A percentile compares a stretch with the other conserved stretches of the same genome.
These are phyloP conservation scores for Erythrobasidium hasegawianum DNA, from an alignment of 1,284 basidiomycete species.

Conservation along the genomic window DNA sequence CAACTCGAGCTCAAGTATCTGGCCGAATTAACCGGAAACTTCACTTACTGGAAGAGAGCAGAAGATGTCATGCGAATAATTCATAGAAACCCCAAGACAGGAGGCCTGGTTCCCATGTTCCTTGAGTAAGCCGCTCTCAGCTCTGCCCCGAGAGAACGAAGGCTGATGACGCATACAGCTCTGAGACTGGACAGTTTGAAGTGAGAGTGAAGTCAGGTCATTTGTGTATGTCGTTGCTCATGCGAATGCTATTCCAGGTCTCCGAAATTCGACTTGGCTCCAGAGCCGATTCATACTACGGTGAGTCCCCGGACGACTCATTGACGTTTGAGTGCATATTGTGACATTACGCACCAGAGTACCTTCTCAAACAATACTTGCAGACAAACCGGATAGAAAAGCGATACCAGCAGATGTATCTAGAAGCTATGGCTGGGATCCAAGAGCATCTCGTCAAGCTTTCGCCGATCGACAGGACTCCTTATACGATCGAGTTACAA, in stretches of 20 bases:
- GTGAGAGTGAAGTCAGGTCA: too few relatives aligned
- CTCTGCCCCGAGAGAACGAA: too few relatives aligned
- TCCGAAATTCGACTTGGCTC: constrained; percentile 84
- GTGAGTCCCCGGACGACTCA: too few relatives aligned
- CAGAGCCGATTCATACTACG: constrained; percentile 90
- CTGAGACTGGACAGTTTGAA: constrained; percentile 65
- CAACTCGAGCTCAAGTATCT: constrained; percentile 90
- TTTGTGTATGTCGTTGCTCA: too few relatives aligned
- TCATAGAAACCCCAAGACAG: constrained; percentile 59
- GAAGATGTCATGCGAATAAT: constrained; percentile 71
- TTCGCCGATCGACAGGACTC: constrained; percentile 58
- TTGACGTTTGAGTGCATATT: too few relatives aligned
- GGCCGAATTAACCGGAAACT: constrained; percentile 70
- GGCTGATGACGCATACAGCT: constrained; percentile 51
- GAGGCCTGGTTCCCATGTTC: constrained; percentile 79
- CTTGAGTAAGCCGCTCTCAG: constrained; percentile 58
- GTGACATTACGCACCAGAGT: constrained; percentile 17
- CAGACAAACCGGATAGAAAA: constrained; percentile 68
- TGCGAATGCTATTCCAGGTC: too few relatives aligned
- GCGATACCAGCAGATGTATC: constrained; percentile 84
- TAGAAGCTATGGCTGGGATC: constrained; percentile 74
- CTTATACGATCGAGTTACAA: constrained; percentile 75
- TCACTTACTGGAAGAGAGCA: constrained; percentile 73
- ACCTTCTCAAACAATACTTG: constrained; percentile 52
- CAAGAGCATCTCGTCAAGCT: constrained; percentile 68